These are phyloP conservation scores for Fusarium siculi DNA, from an alignment of 2,329 filamentous ascomycete species.

Conservation along the genomic window DNA sequence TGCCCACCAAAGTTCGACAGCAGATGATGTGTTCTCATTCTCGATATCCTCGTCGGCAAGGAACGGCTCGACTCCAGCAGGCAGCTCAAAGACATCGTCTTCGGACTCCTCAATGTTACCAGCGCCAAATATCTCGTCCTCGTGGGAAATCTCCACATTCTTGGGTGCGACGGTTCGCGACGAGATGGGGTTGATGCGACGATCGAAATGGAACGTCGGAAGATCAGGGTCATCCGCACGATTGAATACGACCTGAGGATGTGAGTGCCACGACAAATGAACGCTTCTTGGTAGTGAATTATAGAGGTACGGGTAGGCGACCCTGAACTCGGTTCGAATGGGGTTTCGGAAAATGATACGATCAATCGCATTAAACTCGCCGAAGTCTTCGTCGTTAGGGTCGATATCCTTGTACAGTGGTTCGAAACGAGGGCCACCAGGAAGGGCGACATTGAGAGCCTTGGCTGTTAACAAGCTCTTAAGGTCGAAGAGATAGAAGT, in stretches of 20 bases:
- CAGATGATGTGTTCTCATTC: constrained; percentile 87
- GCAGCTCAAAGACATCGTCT: constrained; percentile 87
- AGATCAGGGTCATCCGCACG: constrained; percentile 87
- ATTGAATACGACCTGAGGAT: constrained; percentile 92
- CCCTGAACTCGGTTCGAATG: constrained; percentile 94
- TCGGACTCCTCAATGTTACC: constrained; percentile 79
- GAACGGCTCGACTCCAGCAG: constrained; percentile 84
- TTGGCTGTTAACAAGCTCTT: constrained; percentile 97
- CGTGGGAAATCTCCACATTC: constrained; percentile 90
- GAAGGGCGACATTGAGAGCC: constrained; percentile 94
- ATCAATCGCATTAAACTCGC: constrained; percentile 99
- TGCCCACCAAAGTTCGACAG: constrained; percentile 97
- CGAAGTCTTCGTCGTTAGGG: constrained; percentile 98
- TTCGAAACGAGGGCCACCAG: constrained; percentile 96
- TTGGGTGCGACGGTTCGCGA: constrained; percentile 93
- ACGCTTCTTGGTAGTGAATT: constrained; percentile 96
- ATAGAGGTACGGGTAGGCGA: constrained; percentile 94
- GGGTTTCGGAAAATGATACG: constrained; percentile 98
- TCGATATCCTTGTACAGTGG: constrained; percentile 98
- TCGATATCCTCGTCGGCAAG: constrained; percentile 89
- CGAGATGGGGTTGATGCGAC: constrained; percentile 97
- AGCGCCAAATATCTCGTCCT: constrained; percentile 90
- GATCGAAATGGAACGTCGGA: constrained; percentile 97
- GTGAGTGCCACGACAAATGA: constrained; percentile 90
- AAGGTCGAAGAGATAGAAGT: constrained; percentile 96